Conservation (phyloP, 176 grass and related monocot genomes). For the Triticum urartu region DNA sequence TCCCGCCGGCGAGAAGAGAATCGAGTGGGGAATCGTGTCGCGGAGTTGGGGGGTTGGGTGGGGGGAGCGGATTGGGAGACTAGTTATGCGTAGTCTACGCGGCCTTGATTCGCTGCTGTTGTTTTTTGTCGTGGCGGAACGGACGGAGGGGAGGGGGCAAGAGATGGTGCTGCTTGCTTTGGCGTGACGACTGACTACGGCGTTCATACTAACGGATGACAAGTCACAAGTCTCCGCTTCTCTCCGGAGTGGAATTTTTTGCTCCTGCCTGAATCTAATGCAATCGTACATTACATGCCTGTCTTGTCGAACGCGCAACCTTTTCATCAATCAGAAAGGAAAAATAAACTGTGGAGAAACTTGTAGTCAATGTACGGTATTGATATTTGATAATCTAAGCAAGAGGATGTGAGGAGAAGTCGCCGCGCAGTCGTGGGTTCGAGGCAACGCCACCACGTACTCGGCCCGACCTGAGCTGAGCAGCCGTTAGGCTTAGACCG, state of each 20-base stretch:
- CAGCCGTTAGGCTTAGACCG: background rate
- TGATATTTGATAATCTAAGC: too few relatives aligned
- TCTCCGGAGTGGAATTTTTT: background rate
- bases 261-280: background rate
- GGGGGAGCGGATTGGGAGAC: background rate
- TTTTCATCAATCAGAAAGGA: too few relatives aligned
- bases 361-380: too few relatives aligned
- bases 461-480: background rate
- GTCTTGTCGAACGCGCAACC: too few relatives aligned
- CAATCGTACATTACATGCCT: background rate
- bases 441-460: background rate
- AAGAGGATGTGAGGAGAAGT: background rate
- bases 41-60: background rate
- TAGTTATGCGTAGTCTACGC: background rate
- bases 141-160: background rate
- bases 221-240: background rate
- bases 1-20: background rate
- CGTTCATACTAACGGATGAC: background rate
- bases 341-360: too few relatives aligned
- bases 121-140: background rate
- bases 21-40: constrained; percentile 21
- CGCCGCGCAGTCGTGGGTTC: background rate
- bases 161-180: constrained; percentile 35
- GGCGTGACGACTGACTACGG: constrained; percentile 32
- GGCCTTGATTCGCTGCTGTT: background rate